These are phyloP conservation scores for Mycena sanguinolenta DNA, from an alignment of 768 basidiomycete species.

Conservation along the genomic window DNA sequence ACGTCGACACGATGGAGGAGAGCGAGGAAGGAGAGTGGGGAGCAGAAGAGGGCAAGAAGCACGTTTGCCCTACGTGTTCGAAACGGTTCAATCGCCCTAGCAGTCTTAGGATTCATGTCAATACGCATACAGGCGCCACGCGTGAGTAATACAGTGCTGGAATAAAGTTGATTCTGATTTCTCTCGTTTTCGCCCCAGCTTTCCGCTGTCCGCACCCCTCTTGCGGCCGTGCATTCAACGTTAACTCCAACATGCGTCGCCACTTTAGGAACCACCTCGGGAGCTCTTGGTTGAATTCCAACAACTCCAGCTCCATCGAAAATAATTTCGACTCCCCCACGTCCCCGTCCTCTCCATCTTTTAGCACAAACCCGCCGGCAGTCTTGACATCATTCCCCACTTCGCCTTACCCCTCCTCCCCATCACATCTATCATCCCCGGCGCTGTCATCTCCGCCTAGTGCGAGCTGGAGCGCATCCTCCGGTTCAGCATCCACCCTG, in stretches of 20 bases:
- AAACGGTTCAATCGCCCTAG: conserved; percentile 80
- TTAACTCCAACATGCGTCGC: conserved; percentile 88
- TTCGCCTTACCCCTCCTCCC: too few species aligned
- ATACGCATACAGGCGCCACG: conserved; percentile 79
- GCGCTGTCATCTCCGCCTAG: background rate
- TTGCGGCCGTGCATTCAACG: conserved; percentile 84
- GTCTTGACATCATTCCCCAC: background rate
- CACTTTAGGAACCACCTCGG: conserved; percentile 76
- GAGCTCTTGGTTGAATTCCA: background rate
- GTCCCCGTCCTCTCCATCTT: background rate
- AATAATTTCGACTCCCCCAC: background rate
- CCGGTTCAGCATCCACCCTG: background rate
- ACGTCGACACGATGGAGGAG: conserved; percentile 30
- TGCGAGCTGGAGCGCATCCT: conserved; percentile 7
- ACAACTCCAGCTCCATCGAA: background rate
- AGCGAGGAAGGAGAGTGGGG: conserved; percentile 45
- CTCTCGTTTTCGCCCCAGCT: conserved; percentile 58
- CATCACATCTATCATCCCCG: background rate
- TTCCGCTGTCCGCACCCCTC: conserved; percentile 82
- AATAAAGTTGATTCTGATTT: conserved; percentile 42
- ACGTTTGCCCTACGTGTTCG: conserved; percentile 65
- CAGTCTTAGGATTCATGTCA: conserved; percentile 74
- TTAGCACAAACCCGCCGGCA: background rate
- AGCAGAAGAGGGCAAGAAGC: conserved; percentile 54
- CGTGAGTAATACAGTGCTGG: conserved; percentile 58